Evolutionary conservation across 257 asterid genomes (phyloP), one percentile per base, ranked within the genome.

Genomic region (Fraxinus anomala): DNA sequence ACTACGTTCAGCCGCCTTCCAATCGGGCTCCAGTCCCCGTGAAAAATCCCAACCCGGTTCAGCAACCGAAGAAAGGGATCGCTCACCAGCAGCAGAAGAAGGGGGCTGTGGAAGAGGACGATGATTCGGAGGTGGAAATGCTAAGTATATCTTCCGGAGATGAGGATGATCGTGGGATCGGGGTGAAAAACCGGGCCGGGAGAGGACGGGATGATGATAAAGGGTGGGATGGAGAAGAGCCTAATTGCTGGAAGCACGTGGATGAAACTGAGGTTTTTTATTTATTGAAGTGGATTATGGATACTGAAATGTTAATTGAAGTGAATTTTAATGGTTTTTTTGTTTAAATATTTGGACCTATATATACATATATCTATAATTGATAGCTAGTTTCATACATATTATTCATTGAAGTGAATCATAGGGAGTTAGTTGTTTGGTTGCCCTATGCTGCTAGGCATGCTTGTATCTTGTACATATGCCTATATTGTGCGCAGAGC

Each of bases 121-220:
- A 95, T 28, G 99, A 95, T 83, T 95, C 99, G 68, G 99, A 95
- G 80, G 96, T 95, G 34, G 99, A 95, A 86, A 76, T 95, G 96
- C 90, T 95, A 78, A 95, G 99, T 85, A 95, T 93, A 80, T 95
- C 99, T 5, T 95, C 99, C 1, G 98, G 99, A 1, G 99, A 95
- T 70, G 99, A 95, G 88, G 98, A 93, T 66, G 98, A 90, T 75
- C 88, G 87, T 59, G 89, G 89, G 68, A 82, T 77, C 42, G 89
- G 85, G 73, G 80, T 85, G 31, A 88, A 75, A 83, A 82, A 80
- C 36, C 90, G 96, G 47, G 86, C 82, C 0, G 88, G 87, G 49
- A 80, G 83, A 73, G 92, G 87, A 77, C 89, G 72, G 76, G 94
- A 91, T 26, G 97, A 89, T 51, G 99, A 90, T 73, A 82, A 56